Base-by-base conservation (phyloP, 1,284 basidiomycete genomes). In the Trichosporon coremiiforme region DNA sequence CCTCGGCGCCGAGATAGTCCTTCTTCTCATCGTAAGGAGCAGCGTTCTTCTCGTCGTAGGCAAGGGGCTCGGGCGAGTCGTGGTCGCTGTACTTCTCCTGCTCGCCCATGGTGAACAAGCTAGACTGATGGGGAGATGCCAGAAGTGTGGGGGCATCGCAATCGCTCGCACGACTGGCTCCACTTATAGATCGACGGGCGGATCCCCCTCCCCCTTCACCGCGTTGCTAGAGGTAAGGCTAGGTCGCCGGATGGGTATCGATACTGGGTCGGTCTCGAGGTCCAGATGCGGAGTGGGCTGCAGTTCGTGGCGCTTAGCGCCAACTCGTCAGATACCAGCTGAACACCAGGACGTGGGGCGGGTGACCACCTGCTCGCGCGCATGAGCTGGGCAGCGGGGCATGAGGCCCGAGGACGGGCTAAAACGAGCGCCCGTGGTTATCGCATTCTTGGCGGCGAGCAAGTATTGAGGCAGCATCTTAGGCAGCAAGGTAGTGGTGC, bases 1-100 rank as follows among this genome's bases (percentile, higher is more conserved):
- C 57, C 6, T 62, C 57, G 15, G 57, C 57, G 4, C 12, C 57
- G 31, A 62, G 57, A 17, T 62, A 62, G 29, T 62, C 57, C 57
- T 62, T 62, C 33, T 62, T 62, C 57, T 62, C 57, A 17, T 62
- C 57, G 7, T 33, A n/a, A 15, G 57, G 15, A 17, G 38, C 10
- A 15, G 5, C 15, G 41, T n/a, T n/a, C 17, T n/a, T 45, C 17
- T n/a, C 41, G 17, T 45, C 41, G 13, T 38, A 38, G 36, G 8
- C 9, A 38, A 38, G 36, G 12, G 36, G 36, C 36, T 38, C 36
- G 36, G 36, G 55, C 29, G 55, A 60, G 29, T 20, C 57, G 15
- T 22, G 6, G 31, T 62, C 57, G 57, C 31, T 35, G 57, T 35
- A 62, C 57, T 62, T 62, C 29, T 62, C 57, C 12, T 15, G 29